Conservation (phyloP, 2,329 filamentous ascomycete genomes). For the Fusarium heterosporum region DNA sequence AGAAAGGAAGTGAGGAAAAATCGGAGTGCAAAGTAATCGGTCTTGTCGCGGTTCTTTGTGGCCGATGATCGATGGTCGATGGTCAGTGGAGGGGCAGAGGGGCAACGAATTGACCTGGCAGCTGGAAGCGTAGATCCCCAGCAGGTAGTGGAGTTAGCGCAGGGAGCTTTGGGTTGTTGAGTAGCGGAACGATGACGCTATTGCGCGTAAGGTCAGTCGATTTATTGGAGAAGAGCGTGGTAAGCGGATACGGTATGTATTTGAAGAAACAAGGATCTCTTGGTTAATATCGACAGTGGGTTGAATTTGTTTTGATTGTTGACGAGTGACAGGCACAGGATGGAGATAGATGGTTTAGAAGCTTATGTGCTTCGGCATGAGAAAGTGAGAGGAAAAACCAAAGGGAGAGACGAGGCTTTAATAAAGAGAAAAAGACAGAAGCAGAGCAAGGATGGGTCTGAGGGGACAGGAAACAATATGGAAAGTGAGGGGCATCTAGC, state of each 20-base stretch:
- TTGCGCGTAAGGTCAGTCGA: constrained; percentile 45
- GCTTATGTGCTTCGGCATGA: not conserved
- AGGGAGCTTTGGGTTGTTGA: constrained; percentile 42
- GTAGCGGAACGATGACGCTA: constrained; percentile 47
- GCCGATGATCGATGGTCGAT: constrained; percentile 33
- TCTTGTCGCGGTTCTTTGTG: constrained; percentile 37
- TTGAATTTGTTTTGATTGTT: not conserved
- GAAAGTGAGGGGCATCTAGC: constrained; percentile 34
- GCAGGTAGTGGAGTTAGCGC: constrained; percentile 45
- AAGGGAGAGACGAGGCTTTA: constrained; percentile 15
- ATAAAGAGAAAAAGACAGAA: constrained; percentile 31
- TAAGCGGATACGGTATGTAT: constrained; percentile 28
- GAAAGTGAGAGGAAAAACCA: not conserved
- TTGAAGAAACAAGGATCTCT: constrained; percentile 24
- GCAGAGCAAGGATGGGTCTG: constrained; percentile 22
- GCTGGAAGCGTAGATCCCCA: constrained; percentile 45
- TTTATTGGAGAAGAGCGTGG: constrained; percentile 43
- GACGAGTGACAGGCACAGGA: not conserved
- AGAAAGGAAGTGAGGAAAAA: constrained; percentile 15
- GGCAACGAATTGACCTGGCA: constrained; percentile 44
- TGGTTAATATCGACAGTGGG: constrained; percentile 13
- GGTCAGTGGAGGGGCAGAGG: constrained; percentile 47
- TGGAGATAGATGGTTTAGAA: not conserved
- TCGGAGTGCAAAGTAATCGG: constrained; percentile 9
- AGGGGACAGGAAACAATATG: constrained; percentile 17